A percentile compares a stretch with the other conserved stretches of the same genome.
Evolutionary conservation across 371 early-diverging fungal genomes (phyloP).

Genomic region (Coemansia sp.): DNA sequence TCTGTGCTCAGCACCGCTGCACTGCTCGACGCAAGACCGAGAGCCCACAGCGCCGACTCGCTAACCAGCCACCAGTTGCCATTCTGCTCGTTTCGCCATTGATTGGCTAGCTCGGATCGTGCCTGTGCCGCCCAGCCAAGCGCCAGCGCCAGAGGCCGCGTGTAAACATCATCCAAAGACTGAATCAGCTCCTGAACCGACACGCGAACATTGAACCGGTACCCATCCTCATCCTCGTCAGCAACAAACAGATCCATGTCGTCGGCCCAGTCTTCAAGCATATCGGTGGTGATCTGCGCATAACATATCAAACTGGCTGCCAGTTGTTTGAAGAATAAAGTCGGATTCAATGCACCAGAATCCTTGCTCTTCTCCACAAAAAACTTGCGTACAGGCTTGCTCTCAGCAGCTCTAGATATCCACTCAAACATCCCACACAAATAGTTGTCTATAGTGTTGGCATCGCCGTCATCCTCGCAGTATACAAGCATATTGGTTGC

Average conservation of each 20-base stretch:
- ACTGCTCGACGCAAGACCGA: constrained; percentile 65
- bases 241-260: constrained; percentile 86
- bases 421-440: constrained; percentile 39
- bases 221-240: constrained; percentile 86
- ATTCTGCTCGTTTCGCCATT: constrained; percentile 57
- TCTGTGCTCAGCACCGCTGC: too few relatives aligned
- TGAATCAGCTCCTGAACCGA: constrained; percentile 74
- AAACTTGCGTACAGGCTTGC: constrained; percentile 27
- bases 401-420: constrained; percentile 30
- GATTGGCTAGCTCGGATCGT: constrained; percentile 58
- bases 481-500: constrained; percentile 24
- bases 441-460: constrained; percentile 30
- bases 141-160: constrained; percentile 59
- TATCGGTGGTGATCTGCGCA: constrained; percentile 82
- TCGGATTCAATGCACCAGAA: constrained; percentile 7
- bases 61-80: constrained; percentile 78
- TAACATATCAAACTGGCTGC: constrained; percentile 64
- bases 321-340: constrained; percentile 61
- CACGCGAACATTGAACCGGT: constrained; percentile 77
- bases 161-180: constrained; percentile 53
- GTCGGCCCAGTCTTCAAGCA: constrained; percentile 72
- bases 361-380: constrained; percentile 12
- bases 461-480: constrained; percentile 29
- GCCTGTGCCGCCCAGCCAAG: constrained; percentile 57
- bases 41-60: constrained; percentile 75